These are phyloP conservation scores for Clavulina sp. DNA, from an alignment of 768 basidiomycete genomes.

Conservation along the genomic window DNA sequence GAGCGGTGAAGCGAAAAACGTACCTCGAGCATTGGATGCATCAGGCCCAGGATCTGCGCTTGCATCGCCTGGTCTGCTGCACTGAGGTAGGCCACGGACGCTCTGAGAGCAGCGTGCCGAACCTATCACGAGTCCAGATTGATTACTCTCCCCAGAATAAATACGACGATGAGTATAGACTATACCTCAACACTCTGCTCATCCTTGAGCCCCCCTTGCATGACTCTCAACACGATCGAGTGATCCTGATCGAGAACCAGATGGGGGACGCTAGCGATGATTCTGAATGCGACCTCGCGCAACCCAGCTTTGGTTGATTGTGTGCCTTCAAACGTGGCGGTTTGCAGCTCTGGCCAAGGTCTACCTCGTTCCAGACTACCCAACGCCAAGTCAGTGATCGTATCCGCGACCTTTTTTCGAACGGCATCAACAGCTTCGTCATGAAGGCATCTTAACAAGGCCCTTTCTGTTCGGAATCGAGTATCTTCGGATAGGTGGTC, in stretches of 20 bases:
- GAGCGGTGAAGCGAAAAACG: background rate
- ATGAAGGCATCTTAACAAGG: conserved; percentile 49
- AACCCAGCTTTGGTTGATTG: conserved; percentile 6
- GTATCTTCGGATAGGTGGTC: conserved; percentile 56
- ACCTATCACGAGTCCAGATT: too few relatives aligned
- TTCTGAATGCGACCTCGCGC: conserved; percentile 48
- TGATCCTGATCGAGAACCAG: conserved; percentile 60
- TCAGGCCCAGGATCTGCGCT: conserved; percentile 38
- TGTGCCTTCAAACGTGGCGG: conserved; percentile 35
- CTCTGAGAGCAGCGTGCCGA: conserved; percentile 52
- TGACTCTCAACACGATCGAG: conserved; percentile 46
- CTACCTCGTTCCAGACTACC: conserved; percentile 55
- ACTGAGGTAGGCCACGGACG: conserved; percentile 50
- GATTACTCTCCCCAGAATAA: too few relatives aligned
- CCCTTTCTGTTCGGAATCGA: conserved; percentile 48
- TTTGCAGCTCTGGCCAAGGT: conserved; percentile 70
- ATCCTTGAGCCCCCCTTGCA: conserved; percentile 54
- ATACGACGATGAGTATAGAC: too few relatives aligned
- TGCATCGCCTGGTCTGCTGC: conserved; percentile 44
- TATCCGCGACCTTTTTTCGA: conserved; percentile 54
- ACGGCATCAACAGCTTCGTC: conserved; percentile 43
- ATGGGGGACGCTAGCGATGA: conserved; percentile 45
- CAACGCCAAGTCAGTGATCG: conserved; percentile 57
- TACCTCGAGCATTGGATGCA: conserved; percentile 48
- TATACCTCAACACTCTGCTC: conserved; percentile 42